Evolutionary conservation across 805 yeast species (phyloP).

Genomic region (Kuraishia capsulata): DNA sequence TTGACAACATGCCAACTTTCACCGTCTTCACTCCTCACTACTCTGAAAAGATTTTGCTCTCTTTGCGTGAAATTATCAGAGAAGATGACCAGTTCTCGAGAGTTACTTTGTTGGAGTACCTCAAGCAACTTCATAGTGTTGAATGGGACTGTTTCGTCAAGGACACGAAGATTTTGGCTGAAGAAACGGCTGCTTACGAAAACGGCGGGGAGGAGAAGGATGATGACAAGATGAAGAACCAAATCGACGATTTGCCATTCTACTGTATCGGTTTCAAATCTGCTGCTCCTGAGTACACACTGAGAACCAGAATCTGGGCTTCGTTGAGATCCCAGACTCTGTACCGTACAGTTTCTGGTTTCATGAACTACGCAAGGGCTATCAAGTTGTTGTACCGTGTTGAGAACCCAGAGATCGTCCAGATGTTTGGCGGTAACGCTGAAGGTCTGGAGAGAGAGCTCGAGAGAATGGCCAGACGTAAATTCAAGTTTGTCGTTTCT

Average conservation of each 20-base stretch:
- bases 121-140: conserved; percentile 90
- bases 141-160: conserved; percentile 98
- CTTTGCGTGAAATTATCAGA: conserved; percentile 92
- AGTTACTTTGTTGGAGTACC: conserved; percentile 86
- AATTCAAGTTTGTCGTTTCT: conserved; percentile 72
- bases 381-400: conserved; percentile 88
- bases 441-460: conserved; percentile 93
- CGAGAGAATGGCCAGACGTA: conserved; percentile 81
- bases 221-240: conserved; percentile 59
- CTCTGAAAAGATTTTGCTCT: conserved; percentile 84
- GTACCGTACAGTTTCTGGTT: conserved; percentile 95
- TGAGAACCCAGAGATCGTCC: conserved; percentile 91
- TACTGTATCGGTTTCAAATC: conserved; percentile 96
- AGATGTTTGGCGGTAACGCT: conserved; percentile 98
- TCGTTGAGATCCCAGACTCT: conserved; percentile 94
- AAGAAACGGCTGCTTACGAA: conserved; percentile 80
- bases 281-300: conserved; percentile 93
- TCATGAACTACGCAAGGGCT: conserved; percentile 97
- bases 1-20: conserved; percentile 99
- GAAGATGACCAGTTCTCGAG: conserved; percentile 96
- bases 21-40: conserved; percentile 96
- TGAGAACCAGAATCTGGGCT: conserved; percentile 98
- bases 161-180: conserved; percentile 92
- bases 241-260: conserved; percentile 88
- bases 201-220: conserved; percentile 53